Base-by-base conservation (phyloP, 2,329 filamentous ascomycete species). In the Polytolypa hystricis region DNA sequence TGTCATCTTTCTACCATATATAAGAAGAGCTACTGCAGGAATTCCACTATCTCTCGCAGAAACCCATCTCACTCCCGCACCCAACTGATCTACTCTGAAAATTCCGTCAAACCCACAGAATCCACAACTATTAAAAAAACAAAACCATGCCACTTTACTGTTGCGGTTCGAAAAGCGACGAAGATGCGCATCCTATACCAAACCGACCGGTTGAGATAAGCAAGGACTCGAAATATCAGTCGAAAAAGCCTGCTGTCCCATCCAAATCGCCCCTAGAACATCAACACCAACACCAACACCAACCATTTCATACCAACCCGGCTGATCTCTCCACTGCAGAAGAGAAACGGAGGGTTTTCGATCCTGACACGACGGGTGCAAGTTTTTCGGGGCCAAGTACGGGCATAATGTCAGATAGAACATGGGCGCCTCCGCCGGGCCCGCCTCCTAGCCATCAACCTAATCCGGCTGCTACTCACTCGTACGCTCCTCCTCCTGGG, bases 401-500 rank as follows among this genome's bases (percentile, higher is more conserved):
- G 10, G 35, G 31, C 30, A 39, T 16, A 15, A 35, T 35, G 21
- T 9, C 31, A 33, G 34, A 16, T 2, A 12, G 11, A 35, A 27
- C 37, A 28, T 41, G 39, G 26, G 15, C 30, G 23, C 40, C 45
- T 25, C 45, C 45, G 10, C 21, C 21, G n/a, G 21, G 7, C 7
- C 7, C 7, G 7, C 21, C 21, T 25, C 21, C 21, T 7, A 7
- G 7, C n/a, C 21, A 25, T n/a, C 21, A 25, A 25, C 21, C 21
- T 7, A n/a, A 25, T 25, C 7, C 7, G 7, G 21, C 7, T 7
- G n/a, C 21, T n/a, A 7, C 21, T 25, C 7, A n/a, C 7, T n/a
- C 21, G n/a, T 42, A 41, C 30, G 15, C 28, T 18, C 41, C 47
- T 21, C 44, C 48, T 16, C 33, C 43, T 8, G 42, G 40, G 17